Percentiles rank a stretch among this genome's conserved stretches.
phyloP scores from a whole-genome alignment of 257 asterid genomes.

The Nicotiana tomentosiformis region DNA sequence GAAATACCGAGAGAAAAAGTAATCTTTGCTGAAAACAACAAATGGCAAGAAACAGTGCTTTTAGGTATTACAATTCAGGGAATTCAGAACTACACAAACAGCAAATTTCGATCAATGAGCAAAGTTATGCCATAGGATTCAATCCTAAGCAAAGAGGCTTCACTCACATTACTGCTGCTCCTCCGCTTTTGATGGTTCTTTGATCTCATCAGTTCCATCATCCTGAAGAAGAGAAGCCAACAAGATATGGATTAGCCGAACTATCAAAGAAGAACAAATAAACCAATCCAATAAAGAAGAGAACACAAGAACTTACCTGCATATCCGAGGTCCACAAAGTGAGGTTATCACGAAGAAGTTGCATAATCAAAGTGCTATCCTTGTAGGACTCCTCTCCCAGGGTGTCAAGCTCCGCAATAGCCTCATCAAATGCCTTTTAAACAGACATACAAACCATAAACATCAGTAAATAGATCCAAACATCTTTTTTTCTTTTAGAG shows the following conservation, averaged over 20 bases:
- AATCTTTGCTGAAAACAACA: conserved; percentile 5
- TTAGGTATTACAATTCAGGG: background rate
- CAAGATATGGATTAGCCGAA: background rate
- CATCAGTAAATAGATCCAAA: background rate
- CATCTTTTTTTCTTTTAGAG: background rate
- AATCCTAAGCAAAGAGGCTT: conserved; percentile 22
- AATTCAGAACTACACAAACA: background rate
- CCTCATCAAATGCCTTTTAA: conserved; percentile 76
- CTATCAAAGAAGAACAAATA: background rate
- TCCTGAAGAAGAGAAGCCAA: conserved; percentile 38
- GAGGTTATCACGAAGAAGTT: conserved; percentile 87
- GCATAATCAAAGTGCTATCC: conserved; percentile 93
- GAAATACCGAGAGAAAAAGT: background rate
- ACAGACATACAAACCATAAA: background rate
- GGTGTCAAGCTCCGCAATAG: conserved; percentile 83
- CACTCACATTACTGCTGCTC: conserved; percentile 38
- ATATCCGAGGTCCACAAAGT: conserved; percentile 90
- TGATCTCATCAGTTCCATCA: conserved; percentile 71
- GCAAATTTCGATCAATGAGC: conserved; percentile 6
- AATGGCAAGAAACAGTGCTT: conserved; percentile 7
- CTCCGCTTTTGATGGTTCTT: conserved; percentile 72
- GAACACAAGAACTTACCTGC: conserved; percentile 40
- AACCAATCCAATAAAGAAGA: background rate
- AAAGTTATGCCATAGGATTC: conserved; percentile 17
- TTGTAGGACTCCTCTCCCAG: conserved; percentile 92